Evolutionary conservation across 2,329 filamentous ascomycete genomes (phyloP).

Genomic region (Gliomastix tumulicola): DNA sequence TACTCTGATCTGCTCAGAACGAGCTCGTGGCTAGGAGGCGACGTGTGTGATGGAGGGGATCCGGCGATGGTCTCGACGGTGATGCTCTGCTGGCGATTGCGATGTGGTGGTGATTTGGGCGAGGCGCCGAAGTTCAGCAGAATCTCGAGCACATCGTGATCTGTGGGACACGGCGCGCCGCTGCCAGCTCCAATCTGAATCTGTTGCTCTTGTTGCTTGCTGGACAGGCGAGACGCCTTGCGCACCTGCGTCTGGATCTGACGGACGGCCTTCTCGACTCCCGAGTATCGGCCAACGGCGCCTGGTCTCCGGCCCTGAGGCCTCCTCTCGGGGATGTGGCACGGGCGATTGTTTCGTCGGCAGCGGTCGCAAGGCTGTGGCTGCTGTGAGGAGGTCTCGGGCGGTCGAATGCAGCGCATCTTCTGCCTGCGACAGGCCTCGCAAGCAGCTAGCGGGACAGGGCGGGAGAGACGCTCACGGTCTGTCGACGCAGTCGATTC

Average conservation of each 20-base stretch:
- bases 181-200: too few species aligned
- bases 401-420: background rate
- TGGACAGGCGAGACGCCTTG: background rate
- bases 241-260: constrained; percentile 1
- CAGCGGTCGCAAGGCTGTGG: background rate
- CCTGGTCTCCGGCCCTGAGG: background rate
- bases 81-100: background rate
- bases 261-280: constrained; percentile 1
- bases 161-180: background rate
- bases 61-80: too few species aligned
- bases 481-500: too few species aligned
- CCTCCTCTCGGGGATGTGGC: background rate
- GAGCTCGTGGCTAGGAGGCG: background rate
- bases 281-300: background rate
- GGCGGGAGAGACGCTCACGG: too few species aligned
- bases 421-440: constrained; percentile 1
- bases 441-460: background rate
- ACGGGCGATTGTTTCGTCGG: background rate
- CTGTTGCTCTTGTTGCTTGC: background rate
- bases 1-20: background rate
- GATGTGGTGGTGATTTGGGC: too few species aligned
- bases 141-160: background rate
- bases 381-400: background rate
- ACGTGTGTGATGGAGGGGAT: too few species aligned
- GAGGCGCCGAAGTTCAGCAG: background rate